Evolutionary conservation across 1,284 basidiomycete species (phyloP).

Genomic region (Sanghuangporus weigelae): DNA sequence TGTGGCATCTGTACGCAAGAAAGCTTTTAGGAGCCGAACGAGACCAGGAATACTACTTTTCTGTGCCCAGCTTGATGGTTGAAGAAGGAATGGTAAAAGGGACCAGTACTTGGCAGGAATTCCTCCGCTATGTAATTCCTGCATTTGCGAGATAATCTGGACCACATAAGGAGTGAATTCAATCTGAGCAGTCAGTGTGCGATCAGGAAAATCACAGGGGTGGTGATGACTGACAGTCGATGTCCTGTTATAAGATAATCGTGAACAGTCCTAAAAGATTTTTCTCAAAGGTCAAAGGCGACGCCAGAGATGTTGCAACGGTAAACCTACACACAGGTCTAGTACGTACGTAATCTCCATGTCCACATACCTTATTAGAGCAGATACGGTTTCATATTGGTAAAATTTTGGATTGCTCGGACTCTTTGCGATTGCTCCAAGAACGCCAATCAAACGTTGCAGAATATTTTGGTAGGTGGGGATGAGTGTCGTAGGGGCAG

Average conservation of each 20-base stretch:
- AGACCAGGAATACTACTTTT: conserved; percentile 93
- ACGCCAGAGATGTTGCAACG: conserved; percentile 61
- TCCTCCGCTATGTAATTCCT: conserved; percentile 69
- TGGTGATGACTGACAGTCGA: conserved; percentile 66
- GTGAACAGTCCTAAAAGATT: conserved; percentile 88
- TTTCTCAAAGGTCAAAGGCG: conserved; percentile 75
- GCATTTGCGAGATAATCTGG: conserved; percentile 94
- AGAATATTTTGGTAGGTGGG: conserved; percentile 70
- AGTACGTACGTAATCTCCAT: conserved; percentile 3
- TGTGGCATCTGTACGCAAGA: conserved; percentile 66
- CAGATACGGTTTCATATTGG: conserved; percentile 94
- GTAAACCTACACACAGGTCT: conserved; percentile 55
- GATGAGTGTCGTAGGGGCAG: conserved; percentile 74
- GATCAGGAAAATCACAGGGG: neutral
- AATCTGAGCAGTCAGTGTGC: conserved; percentile 26
- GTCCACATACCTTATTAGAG: conserved; percentile 68
- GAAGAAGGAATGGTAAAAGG: conserved; percentile 85
- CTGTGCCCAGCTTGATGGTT: conserved; percentile 87
- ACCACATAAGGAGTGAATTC: conserved; percentile 98
- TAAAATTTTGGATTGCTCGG: conserved; percentile 97
- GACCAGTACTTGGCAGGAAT: conserved; percentile 78
- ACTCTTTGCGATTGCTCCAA: conserved; percentile 88
- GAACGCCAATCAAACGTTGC: conserved; percentile 72
- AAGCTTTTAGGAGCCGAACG: conserved; percentile 84
- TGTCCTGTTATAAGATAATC: conserved; percentile 85